A percentile compares a stretch with the other conserved stretches of the same genome.
Evolutionary conservation across 2,329 filamentous ascomycete species (phyloP).

Genomic region (Epichloe hybrida): DNA sequence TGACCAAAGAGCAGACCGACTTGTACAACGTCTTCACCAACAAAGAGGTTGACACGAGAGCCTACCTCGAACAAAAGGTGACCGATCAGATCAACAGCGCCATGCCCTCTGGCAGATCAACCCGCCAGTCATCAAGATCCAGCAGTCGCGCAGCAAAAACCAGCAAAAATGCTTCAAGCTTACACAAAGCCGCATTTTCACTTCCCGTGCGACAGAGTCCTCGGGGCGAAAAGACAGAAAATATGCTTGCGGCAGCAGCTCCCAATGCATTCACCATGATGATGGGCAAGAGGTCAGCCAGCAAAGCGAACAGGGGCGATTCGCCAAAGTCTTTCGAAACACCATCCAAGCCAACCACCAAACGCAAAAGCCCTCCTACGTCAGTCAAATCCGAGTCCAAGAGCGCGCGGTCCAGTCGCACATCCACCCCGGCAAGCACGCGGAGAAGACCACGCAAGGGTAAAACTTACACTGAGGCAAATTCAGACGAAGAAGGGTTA

Average conservation of each 20-base stretch:
- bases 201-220: slow-evolving; percentile 25
- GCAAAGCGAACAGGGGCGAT: slow-evolving; percentile 15
- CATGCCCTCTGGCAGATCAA: slow-evolving; percentile 18
- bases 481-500: slow-evolving; percentile 46
- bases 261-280: slow-evolving; percentile 38
- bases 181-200: slow-evolving; percentile 10
- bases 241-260: slow-evolving; percentile 8
- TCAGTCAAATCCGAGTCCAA: slow-evolving; percentile 37
- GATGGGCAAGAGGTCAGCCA: slow-evolving; percentile 31
- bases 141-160: slow-evolving; percentile 15
- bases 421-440: slow-evolving; percentile 55
- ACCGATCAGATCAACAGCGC: slow-evolving; percentile 42
- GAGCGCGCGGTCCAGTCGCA: slow-evolving; percentile 59
- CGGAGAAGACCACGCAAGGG: slow-evolving; percentile 38
- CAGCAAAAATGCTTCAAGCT: slow-evolving; percentile 7
- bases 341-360: slow-evolving; percentile 13
- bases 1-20: slow-evolving; percentile 83
- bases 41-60: slow-evolving; percentile 46
- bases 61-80: slow-evolving; percentile 73
- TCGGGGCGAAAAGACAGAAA: slow-evolving; percentile 15
- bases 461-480: slow-evolving; percentile 36
- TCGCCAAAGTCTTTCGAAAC: slow-evolving; percentile 6
- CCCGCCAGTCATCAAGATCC: slow-evolving; percentile 23
- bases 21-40: slow-evolving; percentile 58
- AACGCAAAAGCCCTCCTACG: slow-evolving; percentile 20